Base-by-base conservation (phyloP, 129 eudicot genomes). In the Mikania micrantha region DNA sequence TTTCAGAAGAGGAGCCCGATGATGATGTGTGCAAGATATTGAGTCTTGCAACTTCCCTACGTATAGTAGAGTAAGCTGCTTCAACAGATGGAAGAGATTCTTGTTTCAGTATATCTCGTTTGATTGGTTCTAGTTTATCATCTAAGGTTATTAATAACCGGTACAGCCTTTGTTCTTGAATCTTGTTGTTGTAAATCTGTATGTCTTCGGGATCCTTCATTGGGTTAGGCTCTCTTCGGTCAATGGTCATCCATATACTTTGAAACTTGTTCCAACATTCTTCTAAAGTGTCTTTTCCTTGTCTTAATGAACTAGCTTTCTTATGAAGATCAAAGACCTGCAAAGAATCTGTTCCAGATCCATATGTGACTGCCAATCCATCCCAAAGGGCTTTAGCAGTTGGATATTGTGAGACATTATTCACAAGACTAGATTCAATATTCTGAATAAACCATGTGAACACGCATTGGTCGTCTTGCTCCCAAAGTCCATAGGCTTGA, bases 391-490 rank as follows among this genome's bases (percentile, higher is more conserved):
- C n/a, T n/a, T n/a, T n/a, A n/a, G n/a, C n/a, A n/a, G n/a, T n/a
- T n/a, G n/a, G n/a, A n/a, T n/a, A n/a, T n/a, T n/a, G n/a, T n/a
- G n/a, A n/a, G n/a, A n/a, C n/a, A n/a, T n/a, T n/a, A n/a, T 60
- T 34, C 3, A 31, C 35, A 0, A 64, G 52, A 16, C 35, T 41
- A 38, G 32, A 41, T 38, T 64, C 32, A 19, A 63, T 38, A 39
- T 63, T 63, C 32, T 63, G 49, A 36, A 63, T 63, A 32, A 63
- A 63, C 69, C 52, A 39, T 20, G 53, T 64, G 69, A 64, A 36
- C 53, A 64, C 69, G 21, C 53, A 20, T 34, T 19, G 19, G 7
- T 64, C 53, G 1, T 22, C 21, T 41, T 38, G 50, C 69, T 64
- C 69, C 69, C 32, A 64, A 38, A 34, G 49, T 29, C 11, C 50